Percentiles rank a stretch among this genome's conserved stretches.
phyloP scores from a whole-genome alignment of 2,329 filamentous ascomycete species.

The Coniochaeta ligniaria region DNA sequence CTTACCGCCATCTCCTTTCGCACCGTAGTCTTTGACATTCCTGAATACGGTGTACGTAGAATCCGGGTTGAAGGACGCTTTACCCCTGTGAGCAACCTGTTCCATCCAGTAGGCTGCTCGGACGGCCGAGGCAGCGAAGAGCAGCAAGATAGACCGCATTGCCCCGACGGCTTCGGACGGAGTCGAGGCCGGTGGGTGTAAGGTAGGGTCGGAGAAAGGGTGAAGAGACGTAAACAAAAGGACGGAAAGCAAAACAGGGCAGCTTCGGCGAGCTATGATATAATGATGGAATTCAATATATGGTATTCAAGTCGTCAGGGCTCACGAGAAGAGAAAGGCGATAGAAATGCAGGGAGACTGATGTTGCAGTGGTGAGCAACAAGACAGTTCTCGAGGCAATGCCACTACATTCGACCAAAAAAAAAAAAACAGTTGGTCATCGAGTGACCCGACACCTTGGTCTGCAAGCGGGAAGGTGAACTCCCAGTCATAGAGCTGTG shows the following conservation, averaged over 20 bases:
- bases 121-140: slow-evolving; percentile 9
- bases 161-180: not conserved
- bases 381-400: no score
- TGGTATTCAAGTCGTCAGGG: not conserved
- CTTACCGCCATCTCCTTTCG: slow-evolving; percentile 27
- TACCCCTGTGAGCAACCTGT: slow-evolving; percentile 36
- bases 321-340: not conserved
- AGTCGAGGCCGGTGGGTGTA: not conserved
- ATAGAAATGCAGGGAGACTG: not conserved
- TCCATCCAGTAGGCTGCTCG: slow-evolving; percentile 32
- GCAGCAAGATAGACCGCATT: slow-evolving; percentile 2
- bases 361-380: not conserved
- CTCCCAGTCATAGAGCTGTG: not conserved
- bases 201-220: not conserved
- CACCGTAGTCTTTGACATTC: slow-evolving; percentile 39
- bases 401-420: no score
- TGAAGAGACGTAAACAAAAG: not conserved
- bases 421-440: not conserved
- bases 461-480: not conserved
- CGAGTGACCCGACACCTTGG: no score
- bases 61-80: slow-evolving; percentile 36
- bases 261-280: not conserved
- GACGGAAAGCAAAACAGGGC: not conserved
- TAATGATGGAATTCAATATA: not conserved
- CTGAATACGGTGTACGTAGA: slow-evolving; percentile 36